These are phyloP conservation scores for Salix caprea DNA, from an alignment of 345 rosid species.

Conservation along the genomic window DNA sequence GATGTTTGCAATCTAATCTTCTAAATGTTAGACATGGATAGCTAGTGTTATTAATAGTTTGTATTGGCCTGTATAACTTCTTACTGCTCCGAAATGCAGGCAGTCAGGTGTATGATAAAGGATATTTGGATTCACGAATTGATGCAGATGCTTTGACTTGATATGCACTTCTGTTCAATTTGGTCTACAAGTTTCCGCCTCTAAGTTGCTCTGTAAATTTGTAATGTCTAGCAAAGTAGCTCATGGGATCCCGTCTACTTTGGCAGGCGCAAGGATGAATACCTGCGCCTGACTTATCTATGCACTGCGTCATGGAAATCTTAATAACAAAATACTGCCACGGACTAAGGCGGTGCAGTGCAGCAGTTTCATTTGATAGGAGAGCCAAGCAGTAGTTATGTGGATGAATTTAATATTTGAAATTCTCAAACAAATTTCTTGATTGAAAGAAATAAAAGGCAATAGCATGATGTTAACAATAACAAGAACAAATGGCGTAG, in stretches of 20 bases:
- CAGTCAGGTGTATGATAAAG: constrained; percentile 2
- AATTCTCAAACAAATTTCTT: not conserved
- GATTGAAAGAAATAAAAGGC: not conserved
- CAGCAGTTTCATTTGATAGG: too few relatives aligned
- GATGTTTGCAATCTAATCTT: constrained; percentile 7
- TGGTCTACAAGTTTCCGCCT: not conserved
- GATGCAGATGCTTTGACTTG: not conserved
- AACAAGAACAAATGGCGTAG: not conserved
- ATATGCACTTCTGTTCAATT: not conserved
- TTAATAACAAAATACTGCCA: too few relatives aligned
- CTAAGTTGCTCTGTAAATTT: not conserved
- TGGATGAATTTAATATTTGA: not conserved
- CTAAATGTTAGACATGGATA: not conserved
- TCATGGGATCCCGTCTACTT: not conserved
- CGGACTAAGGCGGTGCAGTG: too few relatives aligned
- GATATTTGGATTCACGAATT: not conserved
- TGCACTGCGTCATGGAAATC: not conserved
- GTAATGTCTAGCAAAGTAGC: not conserved
- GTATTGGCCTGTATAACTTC: not conserved
- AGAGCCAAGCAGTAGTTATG: not conserved
- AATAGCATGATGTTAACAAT: not conserved
- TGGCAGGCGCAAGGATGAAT: not conserved
- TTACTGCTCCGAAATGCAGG: constrained; percentile 2
- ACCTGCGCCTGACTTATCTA: too few relatives aligned
- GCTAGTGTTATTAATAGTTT: not conserved